Percentiles rank a stretch among this genome's conserved stretches.
These are phyloP conservation scores for Chaetomiaceae sp. DNA, from an alignment of 2,329 filamentous ascomycete species.

Conservation along the genomic window DNA sequence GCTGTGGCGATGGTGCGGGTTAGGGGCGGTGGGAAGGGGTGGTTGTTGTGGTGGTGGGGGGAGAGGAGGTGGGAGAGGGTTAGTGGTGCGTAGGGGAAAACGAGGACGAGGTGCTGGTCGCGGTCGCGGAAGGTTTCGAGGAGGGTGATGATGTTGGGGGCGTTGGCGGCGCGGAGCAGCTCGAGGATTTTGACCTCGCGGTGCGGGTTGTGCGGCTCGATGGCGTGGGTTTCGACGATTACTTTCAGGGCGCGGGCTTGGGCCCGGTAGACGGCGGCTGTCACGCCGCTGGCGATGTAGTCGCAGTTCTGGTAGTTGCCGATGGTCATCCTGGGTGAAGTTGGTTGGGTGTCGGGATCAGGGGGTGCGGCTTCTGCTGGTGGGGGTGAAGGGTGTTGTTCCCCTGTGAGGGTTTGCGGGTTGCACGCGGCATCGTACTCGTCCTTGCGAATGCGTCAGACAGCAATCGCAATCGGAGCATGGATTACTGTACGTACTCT, in stretches of 20 bases:
- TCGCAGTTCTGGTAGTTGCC: conserved; percentile 49
- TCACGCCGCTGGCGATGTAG: conserved; percentile 61
- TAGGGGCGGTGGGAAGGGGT: conserved; percentile 28
- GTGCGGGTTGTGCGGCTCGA: conserved; percentile 74
- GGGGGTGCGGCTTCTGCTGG: background rate
- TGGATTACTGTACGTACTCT: conserved; percentile 41
- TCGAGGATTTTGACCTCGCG: conserved; percentile 72
- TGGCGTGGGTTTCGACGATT: conserved; percentile 65
- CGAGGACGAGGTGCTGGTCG: conserved; percentile 65
- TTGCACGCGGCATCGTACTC: conserved; percentile 48
- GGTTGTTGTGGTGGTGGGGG: conserved; percentile 31
- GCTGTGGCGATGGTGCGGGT: conserved; percentile 51
- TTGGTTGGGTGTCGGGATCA: background rate
- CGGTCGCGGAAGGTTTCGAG: conserved; percentile 68
- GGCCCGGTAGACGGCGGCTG: conserved; percentile 76
- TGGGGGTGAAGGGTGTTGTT: background rate
- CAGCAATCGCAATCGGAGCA: conserved; percentile 17
- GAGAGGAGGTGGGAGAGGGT: conserved; percentile 65
- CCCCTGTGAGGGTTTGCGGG: conserved; percentile 7
- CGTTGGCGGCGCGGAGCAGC: conserved; percentile 48
- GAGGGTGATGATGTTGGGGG: conserved; percentile 48
- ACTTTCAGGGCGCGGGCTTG: conserved; percentile 69
- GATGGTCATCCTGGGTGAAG: conserved; percentile 40
- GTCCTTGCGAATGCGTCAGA: conserved; percentile 39
- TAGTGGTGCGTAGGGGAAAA: conserved; percentile 76